phyloP scores from a whole-genome alignment of 495 filamentous ascomycete species.

The Penicillium chermesinum region DNA sequence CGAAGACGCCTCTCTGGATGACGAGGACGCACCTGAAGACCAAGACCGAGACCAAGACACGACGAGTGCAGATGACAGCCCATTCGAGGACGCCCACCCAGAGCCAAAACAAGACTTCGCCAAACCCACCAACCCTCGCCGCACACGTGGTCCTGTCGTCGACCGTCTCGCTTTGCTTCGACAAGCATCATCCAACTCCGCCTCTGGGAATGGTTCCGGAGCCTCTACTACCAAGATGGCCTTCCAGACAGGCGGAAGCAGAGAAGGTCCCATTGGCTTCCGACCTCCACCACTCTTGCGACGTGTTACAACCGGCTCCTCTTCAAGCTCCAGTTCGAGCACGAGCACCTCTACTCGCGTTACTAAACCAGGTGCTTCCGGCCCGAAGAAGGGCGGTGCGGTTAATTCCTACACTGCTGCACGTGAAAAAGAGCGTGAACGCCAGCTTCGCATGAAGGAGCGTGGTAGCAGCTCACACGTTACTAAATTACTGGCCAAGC shows the following conservation, averaged over 20 bases:
- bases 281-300: slow-evolving; percentile 74
- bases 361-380: slow-evolving; percentile 40
- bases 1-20: slow-evolving; percentile 39
- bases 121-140: slow-evolving; percentile 42
- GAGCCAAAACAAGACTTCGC: slow-evolving; percentile 29
- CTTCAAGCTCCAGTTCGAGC: slow-evolving; percentile 16
- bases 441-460: slow-evolving; percentile 45
- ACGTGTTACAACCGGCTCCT: slow-evolving; percentile 61
- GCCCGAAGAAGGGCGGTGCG: slow-evolving; percentile 63
- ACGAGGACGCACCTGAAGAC: slow-evolving; percentile 28
- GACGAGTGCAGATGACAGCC: slow-evolving; percentile 22
- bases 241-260: slow-evolving; percentile 48
- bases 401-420: slow-evolving; percentile 81
- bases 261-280: slow-evolving; percentile 49
- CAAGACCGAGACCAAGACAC: slow-evolving; percentile 37
- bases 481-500: slow-evolving; percentile 34
- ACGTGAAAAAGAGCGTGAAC: slow-evolving; percentile 64
- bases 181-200: slow-evolving; percentile 50
- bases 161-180: slow-evolving; percentile 80
- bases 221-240: slow-evolving; percentile 49
- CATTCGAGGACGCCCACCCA: slow-evolving; percentile 24
- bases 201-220: slow-evolving; percentile 40
- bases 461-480: slow-evolving; percentile 36
- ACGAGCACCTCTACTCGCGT: slow-evolving; percentile 32
- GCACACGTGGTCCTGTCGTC: slow-evolving; percentile 55